A percentile compares a stretch with the other conserved stretches of the same genome.
Conservation (phyloP, 371 early-diverging fungal species). For the Batrachochytrium dendrobatidis region DNA sequence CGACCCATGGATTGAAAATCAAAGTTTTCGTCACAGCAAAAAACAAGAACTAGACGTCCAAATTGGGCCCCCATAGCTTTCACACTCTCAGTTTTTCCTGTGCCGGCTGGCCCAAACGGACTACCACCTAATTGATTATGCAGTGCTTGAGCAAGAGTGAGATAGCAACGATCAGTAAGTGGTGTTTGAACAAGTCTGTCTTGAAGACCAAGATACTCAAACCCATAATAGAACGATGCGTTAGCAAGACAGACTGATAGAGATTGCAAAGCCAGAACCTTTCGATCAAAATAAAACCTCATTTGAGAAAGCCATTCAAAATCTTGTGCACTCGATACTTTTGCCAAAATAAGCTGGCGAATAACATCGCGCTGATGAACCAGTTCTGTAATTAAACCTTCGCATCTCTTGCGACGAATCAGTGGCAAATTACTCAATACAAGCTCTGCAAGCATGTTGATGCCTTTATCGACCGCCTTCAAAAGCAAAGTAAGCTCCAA, state of each 20-base stretch:
- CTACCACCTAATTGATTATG: slow-evolving; percentile 89
- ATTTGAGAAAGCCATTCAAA: slow-evolving; percentile 96
- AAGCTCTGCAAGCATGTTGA: slow-evolving; percentile 85
- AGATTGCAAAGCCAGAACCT: slow-evolving; percentile 57
- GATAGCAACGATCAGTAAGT: slow-evolving; percentile 93
- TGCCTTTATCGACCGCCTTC: slow-evolving; percentile 57
- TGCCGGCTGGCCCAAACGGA: slow-evolving; percentile 95
- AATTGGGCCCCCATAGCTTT: slow-evolving; percentile 94
- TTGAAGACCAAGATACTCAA: slow-evolving; percentile 93
- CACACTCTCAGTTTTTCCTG: slow-evolving; percentile 98
- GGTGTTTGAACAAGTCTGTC: slow-evolving; percentile 98
- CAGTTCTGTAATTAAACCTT: slow-evolving; percentile 95
- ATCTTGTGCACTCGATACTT: slow-evolving; percentile 59
- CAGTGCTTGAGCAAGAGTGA: slow-evolving; percentile 95
- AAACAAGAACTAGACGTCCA: slow-evolving; percentile 95
- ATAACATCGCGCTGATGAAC: slow-evolving; percentile 96
- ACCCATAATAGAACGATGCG: slow-evolving; percentile 90
- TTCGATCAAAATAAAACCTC: slow-evolving; percentile 84
- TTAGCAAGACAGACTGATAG: slow-evolving; percentile 88
- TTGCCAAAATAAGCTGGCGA: slow-evolving; percentile 53
- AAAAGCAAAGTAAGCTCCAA: slow-evolving; percentile 47
- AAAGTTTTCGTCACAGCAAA: slow-evolving; percentile 99
- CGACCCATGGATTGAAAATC: slow-evolving; percentile 99
- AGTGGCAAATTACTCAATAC: slow-evolving; percentile 79
- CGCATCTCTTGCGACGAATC: slow-evolving; percentile 88